Evolutionary conservation across 192 early-diverging fungal species (phyloP).

Genomic region (Coemansia umbellata): DNA sequence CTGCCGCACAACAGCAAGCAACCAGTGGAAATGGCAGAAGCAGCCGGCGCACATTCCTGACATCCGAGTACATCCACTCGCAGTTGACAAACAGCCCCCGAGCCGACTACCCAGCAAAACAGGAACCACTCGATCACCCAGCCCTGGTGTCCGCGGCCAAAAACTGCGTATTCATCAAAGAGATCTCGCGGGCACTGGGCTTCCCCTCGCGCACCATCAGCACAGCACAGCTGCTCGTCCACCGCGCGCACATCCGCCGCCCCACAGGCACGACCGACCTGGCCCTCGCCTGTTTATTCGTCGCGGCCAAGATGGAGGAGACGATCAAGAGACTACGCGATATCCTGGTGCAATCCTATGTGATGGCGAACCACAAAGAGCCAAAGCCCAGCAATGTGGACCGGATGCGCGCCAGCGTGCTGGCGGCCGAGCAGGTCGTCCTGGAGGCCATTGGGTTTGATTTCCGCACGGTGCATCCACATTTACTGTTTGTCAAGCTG

Average conservation of each 20-base stretch:
- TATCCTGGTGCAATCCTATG: slow-evolving; percentile 62
- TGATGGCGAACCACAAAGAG: slow-evolving; percentile 1
- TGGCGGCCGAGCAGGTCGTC: slow-evolving; percentile 67
- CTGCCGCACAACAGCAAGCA: not conserved
- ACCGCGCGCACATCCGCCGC: slow-evolving; percentile 37
- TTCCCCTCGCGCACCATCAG: slow-evolving; percentile 42
- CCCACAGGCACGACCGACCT: slow-evolving; percentile 35
- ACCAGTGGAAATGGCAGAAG: not conserved
- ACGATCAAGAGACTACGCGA: slow-evolving; percentile 81
- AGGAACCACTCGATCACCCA: slow-evolving; percentile 27
- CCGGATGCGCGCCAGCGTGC: slow-evolving; percentile 59
- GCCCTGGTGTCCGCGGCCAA: slow-evolving; percentile 29
- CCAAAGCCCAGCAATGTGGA: slow-evolving; percentile 51
- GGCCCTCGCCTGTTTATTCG: slow-evolving; percentile 67
- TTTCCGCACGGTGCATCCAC: slow-evolving; percentile 73
- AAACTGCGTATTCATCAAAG: slow-evolving; percentile 41
- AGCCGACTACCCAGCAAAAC: slow-evolving; percentile 5
- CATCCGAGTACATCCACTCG: slow-evolving; percentile 24
- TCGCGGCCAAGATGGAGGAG: slow-evolving; percentile 84
- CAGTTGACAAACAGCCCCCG: slow-evolving; percentile 6
- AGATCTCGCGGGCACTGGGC: slow-evolving; percentile 22
- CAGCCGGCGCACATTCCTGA: slow-evolving; percentile 27
- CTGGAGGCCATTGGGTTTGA: slow-evolving; percentile 78
- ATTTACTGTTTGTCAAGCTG: slow-evolving; percentile 69
- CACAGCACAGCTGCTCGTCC: slow-evolving; percentile 44